Conservation (phyloP, 768 basidiomycete species). For the Rhizopogon vulgaris region DNA sequence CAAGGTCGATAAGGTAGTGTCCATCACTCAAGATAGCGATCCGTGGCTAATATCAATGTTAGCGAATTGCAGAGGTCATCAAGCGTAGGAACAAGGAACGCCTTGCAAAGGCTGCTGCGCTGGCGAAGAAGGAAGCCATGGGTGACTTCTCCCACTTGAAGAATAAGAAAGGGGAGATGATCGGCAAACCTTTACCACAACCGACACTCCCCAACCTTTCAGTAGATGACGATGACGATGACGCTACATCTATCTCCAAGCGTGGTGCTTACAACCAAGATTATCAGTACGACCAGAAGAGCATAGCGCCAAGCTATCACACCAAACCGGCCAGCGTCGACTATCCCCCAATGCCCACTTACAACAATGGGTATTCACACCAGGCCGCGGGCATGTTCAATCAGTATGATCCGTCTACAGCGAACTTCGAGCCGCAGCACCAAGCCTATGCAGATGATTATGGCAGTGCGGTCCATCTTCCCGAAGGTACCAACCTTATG, state of each 20-base stretch:
- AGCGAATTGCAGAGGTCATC: slow-evolving; percentile 93
- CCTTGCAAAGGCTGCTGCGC: slow-evolving; percentile 67
- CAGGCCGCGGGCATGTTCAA: slow-evolving; percentile 45
- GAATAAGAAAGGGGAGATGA: slow-evolving; percentile 85
- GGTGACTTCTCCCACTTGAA: slow-evolving; percentile 89
- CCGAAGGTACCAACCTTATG: slow-evolving; percentile 54
- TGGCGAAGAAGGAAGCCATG: slow-evolving; percentile 86
- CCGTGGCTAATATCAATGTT: slow-evolving; percentile 10
- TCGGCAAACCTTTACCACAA: slow-evolving; percentile 79
- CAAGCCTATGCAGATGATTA: slow-evolving; percentile 60
- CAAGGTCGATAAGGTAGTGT: slow-evolving; percentile 89
- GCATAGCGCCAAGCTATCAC: slow-evolving; percentile 28
- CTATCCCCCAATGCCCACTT: slow-evolving; percentile 72
- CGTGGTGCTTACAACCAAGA: slow-evolving; percentile 51
- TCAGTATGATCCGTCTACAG: slow-evolving; percentile 55
- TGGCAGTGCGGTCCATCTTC: slow-evolving; percentile 56
- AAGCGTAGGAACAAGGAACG: slow-evolving; percentile 88
- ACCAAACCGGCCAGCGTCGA: slow-evolving; percentile 38
- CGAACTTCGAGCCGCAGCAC: slow-evolving; percentile 43
- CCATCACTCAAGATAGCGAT: not conserved
- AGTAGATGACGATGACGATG: slow-evolving; percentile 69
- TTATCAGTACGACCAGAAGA: slow-evolving; percentile 51
- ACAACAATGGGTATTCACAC: slow-evolving; percentile 57
- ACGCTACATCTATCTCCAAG: slow-evolving; percentile 50
- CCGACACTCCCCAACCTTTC: slow-evolving; percentile 91